A percentile compares a stretch with the other conserved stretches of the same genome.
Evolutionary conservation across 2,329 filamentous ascomycete species (phyloP).

Genomic region (Phialophora expanda): DNA sequence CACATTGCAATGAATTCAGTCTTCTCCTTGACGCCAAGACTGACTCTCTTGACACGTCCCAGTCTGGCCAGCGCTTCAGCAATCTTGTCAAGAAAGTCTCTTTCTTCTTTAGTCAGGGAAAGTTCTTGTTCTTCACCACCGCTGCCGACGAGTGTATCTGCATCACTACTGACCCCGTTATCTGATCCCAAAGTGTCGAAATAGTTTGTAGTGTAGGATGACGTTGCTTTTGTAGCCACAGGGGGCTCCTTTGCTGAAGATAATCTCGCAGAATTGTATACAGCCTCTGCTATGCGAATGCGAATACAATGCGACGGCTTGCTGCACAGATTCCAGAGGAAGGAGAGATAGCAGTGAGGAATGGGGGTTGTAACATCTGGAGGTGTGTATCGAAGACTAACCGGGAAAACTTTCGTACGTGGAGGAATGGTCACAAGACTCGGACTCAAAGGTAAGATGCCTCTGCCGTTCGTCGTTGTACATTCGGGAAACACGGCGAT

Average conservation of each 20-base stretch:
- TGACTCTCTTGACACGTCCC: slow-evolving; percentile 86
- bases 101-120: slow-evolving; percentile 61
- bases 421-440: slow-evolving; percentile 71
- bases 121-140: slow-evolving; percentile 42
- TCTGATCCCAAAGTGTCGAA: slow-evolving; percentile 52
- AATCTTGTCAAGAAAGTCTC: slow-evolving; percentile 74
- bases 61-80: slow-evolving; percentile 85
- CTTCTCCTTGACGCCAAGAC: slow-evolving; percentile 82
- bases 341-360: slow-evolving; percentile 71
- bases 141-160: slow-evolving; percentile 39
- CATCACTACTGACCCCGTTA: slow-evolving; percentile 41
- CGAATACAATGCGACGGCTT: slow-evolving; percentile 87
- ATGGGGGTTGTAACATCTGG: slow-evolving; percentile 89
- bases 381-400: slow-evolving; percentile 87
- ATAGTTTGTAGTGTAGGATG: slow-evolving; percentile 53
- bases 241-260: slow-evolving; percentile 9
- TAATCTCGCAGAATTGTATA: slow-evolving; percentile 46
- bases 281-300: slow-evolving; percentile 82
- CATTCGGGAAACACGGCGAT: slow-evolving; percentile 92
- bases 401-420: slow-evolving; percentile 80
- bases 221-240: slow-evolving; percentile 36
- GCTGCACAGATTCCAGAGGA: slow-evolving; percentile 85
- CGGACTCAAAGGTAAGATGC: slow-evolving; percentile 81
- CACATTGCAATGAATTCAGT: slow-evolving; percentile 77
- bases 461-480: slow-evolving; percentile 90